Base-by-base conservation (phyloP, 2,329 filamentous ascomycete genomes). In the Didymella pinodella region DNA sequence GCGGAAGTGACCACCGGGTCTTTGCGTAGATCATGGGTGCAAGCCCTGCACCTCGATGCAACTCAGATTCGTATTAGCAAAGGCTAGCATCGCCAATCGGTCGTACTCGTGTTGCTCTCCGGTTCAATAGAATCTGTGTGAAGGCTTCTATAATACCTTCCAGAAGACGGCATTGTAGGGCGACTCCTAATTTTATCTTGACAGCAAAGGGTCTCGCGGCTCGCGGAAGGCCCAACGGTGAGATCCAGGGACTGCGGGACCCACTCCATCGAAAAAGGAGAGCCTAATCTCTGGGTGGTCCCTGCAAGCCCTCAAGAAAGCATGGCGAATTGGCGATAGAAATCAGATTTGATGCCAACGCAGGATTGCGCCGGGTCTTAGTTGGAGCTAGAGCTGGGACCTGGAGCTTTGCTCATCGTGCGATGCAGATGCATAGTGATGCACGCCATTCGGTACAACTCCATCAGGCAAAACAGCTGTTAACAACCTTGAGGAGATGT, bases 241-340 rank as follows among this genome's bases (percentile, higher is more conserved):
- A 59, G 50, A 59, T 59, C 50, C 56, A 59, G 56, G 50, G 50
- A 46, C 50, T 16, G 40, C 56, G 26, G 49, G 56, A 41, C 50
- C 56, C 56, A 59, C 56, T 43, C 7, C 26, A 51, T 54, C 41
- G 51, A 59, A 59, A 59, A 59, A 59, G 50, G 56, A 51, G 56
- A 49, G 56, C 50, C 51, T 54, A 59, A 54, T 59, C 36, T 59
- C 56, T 54, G 34, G 50, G 50, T 46, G 56, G 56, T 44, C 56
- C 56, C 41, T 59, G 56, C 50, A 47, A 59, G 16, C 18, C 26
- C 28, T 59, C 40, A 25, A 32, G 11, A 31, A 44, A 58, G 50
- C 36, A 54, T 45, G 50, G 22, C 22, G 3, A 22, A 22, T 22
- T 22, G 51, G 34, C 40, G 50, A 36, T 22, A 41, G 29, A 43